Conservation (phyloP, 208 protist species). For the Crithidia bombi region DNA sequence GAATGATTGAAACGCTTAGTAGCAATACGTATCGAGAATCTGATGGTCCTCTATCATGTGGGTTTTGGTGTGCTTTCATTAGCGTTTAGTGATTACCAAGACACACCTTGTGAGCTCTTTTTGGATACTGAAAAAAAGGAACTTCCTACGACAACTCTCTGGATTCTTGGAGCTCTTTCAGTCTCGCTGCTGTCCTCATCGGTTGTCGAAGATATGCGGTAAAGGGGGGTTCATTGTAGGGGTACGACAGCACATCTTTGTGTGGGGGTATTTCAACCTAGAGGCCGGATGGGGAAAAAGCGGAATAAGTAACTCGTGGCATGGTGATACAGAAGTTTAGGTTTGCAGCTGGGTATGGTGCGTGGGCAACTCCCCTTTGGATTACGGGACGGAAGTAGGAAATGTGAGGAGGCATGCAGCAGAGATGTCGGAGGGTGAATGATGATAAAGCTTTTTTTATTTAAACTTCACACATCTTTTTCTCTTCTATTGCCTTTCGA, state of each 20-base stretch:
- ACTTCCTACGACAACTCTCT: conserved; percentile 62
- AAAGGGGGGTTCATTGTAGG: no score
- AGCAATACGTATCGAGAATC: conserved; percentile 71
- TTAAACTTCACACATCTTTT: neutral
- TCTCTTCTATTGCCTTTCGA: neutral
- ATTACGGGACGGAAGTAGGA: neutral
- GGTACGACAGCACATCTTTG: no score
- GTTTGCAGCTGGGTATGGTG: no score
- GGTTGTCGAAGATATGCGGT: conserved; percentile 52
- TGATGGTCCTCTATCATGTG: conserved; percentile 22
- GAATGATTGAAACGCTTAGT: conserved; percentile 31
- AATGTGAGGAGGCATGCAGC: neutral
- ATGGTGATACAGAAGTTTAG: no score
- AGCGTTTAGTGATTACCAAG: no score
- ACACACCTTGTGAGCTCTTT: neutral
- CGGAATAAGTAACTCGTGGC: no score
- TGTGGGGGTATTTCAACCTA: no score
- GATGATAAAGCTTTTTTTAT: conserved; percentile 9
- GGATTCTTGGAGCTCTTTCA: conserved; percentile 30
- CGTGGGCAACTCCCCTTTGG: no score
- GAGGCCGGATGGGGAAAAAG: no score
- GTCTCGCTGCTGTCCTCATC: conserved; percentile 45
- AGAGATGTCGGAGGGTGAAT: neutral
- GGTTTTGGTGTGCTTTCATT: neutral
- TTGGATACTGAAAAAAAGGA: neutral